These are phyloP conservation scores for Trichoderma erinaceum DNA, from an alignment of 495 filamentous ascomycete genomes.

Conservation along the genomic window DNA sequence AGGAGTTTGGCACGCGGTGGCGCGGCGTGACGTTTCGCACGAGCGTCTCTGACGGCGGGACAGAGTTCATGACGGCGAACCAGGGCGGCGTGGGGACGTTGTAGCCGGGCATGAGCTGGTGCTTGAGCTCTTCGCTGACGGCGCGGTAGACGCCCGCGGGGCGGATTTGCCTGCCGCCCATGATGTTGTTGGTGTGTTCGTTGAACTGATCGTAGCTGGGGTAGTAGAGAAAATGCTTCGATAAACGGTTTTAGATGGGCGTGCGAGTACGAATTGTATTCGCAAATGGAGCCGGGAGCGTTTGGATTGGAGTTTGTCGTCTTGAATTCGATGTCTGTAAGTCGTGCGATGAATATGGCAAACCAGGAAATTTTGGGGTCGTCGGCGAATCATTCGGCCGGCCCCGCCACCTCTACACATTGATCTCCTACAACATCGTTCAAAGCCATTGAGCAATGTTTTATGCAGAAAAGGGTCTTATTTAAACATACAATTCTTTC, in stretches of 20 bases:
- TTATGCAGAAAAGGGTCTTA: background rate
- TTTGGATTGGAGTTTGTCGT: background rate
- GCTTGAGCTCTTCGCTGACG: slow-evolving; percentile 6
- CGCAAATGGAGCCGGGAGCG: background rate
- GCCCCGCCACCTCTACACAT: background rate
- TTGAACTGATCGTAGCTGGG: no score
- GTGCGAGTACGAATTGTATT: background rate
- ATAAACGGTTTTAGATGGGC: background rate
- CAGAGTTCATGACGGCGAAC: slow-evolving; percentile 63
- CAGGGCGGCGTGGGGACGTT: slow-evolving; percentile 53
- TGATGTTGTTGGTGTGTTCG: background rate
- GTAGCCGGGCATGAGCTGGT: slow-evolving; percentile 6
- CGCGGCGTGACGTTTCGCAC: slow-evolving; percentile 61
- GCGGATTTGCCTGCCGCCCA: slow-evolving; percentile 16
- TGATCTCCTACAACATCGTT: background rate
- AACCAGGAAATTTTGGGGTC: slow-evolving; percentile 7
- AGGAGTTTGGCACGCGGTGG: slow-evolving; percentile 43
- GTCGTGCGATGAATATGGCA: background rate
- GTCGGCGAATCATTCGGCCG: slow-evolving; percentile 12
- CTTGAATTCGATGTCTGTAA: background rate
- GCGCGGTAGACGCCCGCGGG: slow-evolving; percentile 11
- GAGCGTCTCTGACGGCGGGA: slow-evolving; percentile 75
- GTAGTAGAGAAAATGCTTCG: no score
- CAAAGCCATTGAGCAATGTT: background rate
- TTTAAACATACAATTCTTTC: background rate